Conservation (phyloP, 306 rosid genomes). For the Cucumis sativus region DNA sequence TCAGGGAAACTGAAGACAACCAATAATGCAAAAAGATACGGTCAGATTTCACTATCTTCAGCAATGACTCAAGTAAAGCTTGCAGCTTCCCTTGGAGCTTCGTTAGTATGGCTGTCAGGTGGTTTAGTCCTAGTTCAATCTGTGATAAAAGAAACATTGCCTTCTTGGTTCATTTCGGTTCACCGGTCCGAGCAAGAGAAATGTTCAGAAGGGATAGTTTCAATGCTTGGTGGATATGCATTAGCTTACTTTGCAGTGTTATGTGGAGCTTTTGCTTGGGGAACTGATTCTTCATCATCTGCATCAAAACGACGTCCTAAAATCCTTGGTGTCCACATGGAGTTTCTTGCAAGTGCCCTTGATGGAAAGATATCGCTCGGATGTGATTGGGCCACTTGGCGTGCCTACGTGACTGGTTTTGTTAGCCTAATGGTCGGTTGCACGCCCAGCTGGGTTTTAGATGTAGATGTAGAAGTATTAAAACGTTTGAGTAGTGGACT, state of each 20-base stretch:
- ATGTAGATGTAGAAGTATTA: constrained; percentile 62
- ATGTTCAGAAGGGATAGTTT: constrained; percentile 56
- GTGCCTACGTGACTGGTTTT: constrained; percentile 68
- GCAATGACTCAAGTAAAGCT: constrained; percentile 71
- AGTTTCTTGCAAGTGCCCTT: constrained; percentile 87
- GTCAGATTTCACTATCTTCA: constrained; percentile 56
- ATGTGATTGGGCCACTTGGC: constrained; percentile 83
- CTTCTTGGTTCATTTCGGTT: constrained; percentile 82
- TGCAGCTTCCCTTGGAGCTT: constrained; percentile 85
- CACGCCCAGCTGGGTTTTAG: constrained; percentile 76
- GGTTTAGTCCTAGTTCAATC: constrained; percentile 64
- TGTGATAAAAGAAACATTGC: constrained; percentile 75
- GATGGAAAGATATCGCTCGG: constrained; percentile 92
- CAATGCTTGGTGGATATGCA: constrained; percentile 80
- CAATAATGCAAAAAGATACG: constrained; percentile 35
- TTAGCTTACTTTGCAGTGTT: constrained; percentile 75
- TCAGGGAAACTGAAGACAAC: constrained; percentile 31
- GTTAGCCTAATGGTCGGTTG: constrained; percentile 78
- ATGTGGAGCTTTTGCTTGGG: constrained; percentile 91
- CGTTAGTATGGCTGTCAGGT: constrained; percentile 81
- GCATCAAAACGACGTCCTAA: constrained; percentile 76
- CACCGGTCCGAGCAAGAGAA: constrained; percentile 48
- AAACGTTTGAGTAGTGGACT: constrained; percentile 75
- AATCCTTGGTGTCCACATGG: constrained; percentile 64
- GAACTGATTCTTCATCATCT: constrained; percentile 68